Evolutionary conservation across 2,329 filamentous ascomycete species (phyloP).

Genomic region (Mycocentrospora acerina): DNA sequence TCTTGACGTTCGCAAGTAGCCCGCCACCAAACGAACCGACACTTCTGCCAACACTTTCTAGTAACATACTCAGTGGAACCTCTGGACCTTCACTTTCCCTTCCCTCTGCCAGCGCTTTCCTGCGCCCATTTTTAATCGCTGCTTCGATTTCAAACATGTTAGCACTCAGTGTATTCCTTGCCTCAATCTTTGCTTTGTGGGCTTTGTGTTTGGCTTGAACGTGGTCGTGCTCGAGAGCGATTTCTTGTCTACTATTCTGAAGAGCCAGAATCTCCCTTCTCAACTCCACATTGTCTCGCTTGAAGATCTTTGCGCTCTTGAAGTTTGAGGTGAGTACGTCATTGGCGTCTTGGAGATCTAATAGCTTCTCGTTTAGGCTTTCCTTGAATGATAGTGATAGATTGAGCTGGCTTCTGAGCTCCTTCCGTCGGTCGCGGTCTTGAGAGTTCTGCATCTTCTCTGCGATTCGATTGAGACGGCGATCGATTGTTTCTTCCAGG

Average conservation of each 20-base stretch:
- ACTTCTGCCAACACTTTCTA: conserved; percentile 29
- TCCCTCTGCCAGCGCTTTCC: conserved; percentile 30
- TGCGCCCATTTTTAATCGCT: conserved; percentile 38
- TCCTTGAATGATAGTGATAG: conserved; percentile 51
- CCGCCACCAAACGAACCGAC: conserved; percentile 36
- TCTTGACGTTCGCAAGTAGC: conserved; percentile 29
- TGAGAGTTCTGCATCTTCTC: conserved; percentile 40
- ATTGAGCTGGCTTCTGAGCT: conserved; percentile 48
- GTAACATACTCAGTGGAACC: conserved; percentile 33
- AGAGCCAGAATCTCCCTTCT: conserved; percentile 51
- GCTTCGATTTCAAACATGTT: conserved; percentile 40
- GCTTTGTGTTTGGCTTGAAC: conserved; percentile 41
- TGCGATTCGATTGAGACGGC: conserved; percentile 47
- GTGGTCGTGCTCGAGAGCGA: conserved; percentile 54
- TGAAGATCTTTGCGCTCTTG: conserved; percentile 46
- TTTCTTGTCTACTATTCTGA: conserved; percentile 51
- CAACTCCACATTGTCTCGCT: conserved; percentile 49
- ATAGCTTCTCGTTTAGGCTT: conserved; percentile 52
- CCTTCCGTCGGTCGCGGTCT: conserved; percentile 42
- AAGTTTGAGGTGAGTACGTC: conserved; percentile 52
- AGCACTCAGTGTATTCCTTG: conserved; percentile 28
- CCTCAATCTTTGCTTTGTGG: conserved; percentile 26
- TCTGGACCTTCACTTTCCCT: conserved; percentile 37
- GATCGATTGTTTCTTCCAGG: conserved; percentile 53
- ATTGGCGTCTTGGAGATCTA: conserved; percentile 55